Conservation (phyloP, 2,329 filamentous ascomycete species). For the Talaromyces sp. region DNA sequence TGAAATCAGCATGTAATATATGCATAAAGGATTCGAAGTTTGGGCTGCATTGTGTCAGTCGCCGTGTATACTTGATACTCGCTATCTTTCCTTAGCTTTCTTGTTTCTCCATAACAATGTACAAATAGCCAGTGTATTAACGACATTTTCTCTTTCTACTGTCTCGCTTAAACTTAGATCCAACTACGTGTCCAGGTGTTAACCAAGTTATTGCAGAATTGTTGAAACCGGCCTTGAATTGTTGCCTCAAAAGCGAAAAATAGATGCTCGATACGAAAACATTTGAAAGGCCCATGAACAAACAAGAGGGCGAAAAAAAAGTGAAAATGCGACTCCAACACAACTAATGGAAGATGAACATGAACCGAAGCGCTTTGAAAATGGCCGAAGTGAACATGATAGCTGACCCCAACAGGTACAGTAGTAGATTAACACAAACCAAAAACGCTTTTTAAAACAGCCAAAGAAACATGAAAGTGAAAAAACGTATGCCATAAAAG, state of each 20-base stretch:
- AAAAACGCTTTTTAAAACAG: not conserved
- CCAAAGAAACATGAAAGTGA: not conserved
- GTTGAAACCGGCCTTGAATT: not conserved
- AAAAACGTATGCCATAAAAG: not conserved
- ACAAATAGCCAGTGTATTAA: slow-evolving; percentile 2
- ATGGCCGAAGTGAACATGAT: not conserved
- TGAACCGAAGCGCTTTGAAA: not conserved
- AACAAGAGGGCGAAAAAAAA: not conserved
- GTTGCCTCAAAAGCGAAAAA: not conserved
- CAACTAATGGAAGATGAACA: not conserved
- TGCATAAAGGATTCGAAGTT: not conserved
- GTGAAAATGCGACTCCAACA: not conserved
- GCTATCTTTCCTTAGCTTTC: not conserved
- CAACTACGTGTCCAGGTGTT: not conserved
- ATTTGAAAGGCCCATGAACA: not conserved
- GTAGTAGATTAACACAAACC: not conserved
- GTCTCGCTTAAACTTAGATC: not conserved
- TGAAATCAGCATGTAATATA: slow-evolving; percentile 68
- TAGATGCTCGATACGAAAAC: not conserved
- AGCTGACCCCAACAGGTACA: not conserved
- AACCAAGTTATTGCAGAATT: not conserved
- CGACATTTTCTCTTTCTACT: not conserved
- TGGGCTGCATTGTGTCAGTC: not conserved
- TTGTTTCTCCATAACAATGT: slow-evolving; percentile 1
- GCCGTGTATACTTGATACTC: not conserved